Evolutionary conservation across 2,329 filamentous ascomycete genomes (phyloP).

Genomic region (Neofusicoccum sp.): DNA sequence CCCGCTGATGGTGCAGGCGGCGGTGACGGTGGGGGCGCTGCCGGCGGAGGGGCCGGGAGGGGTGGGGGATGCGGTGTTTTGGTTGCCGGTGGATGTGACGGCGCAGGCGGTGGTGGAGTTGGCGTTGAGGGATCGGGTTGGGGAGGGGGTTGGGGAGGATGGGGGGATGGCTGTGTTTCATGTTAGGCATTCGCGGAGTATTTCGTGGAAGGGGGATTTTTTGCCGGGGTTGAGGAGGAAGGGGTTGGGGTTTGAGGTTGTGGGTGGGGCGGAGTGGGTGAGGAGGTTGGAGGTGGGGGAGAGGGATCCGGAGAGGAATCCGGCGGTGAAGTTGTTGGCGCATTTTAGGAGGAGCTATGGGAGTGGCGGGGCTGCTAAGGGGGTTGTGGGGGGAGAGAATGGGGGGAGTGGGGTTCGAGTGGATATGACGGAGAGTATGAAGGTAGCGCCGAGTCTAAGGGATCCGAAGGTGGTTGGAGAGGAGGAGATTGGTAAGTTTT

Average conservation of each 20-base stretch:
- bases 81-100: slow-evolving; percentile 1
- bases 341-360: slow-evolving; percentile 56
- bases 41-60: slow-evolving; percentile 41
- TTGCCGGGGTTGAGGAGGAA: slow-evolving; percentile 49
- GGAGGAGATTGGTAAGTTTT: not conserved
- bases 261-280: not conserved
- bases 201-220: slow-evolving; percentile 54
- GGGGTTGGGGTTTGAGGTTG: slow-evolving; percentile 26
- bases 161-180: slow-evolving; percentile 45
- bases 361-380: not conserved
- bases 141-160: not conserved
- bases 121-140: not conserved
- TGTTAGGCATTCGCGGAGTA: slow-evolving; percentile 49
- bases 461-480: not conserved
- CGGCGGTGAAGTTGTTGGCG: slow-evolving; percentile 53
- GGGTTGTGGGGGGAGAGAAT: not conserved
- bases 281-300: slow-evolving; percentile 42
- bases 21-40: slow-evolving; percentile 46
- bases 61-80: not conserved
- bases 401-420: not conserved
- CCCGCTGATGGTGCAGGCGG: slow-evolving; percentile 49
- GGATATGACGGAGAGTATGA: not conserved
- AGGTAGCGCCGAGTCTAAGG: not conserved
- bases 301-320: slow-evolving; percentile 50
- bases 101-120: not conserved